Conservation (phyloP, 352 stramenopile species). For the Globisporangium solare region DNA sequence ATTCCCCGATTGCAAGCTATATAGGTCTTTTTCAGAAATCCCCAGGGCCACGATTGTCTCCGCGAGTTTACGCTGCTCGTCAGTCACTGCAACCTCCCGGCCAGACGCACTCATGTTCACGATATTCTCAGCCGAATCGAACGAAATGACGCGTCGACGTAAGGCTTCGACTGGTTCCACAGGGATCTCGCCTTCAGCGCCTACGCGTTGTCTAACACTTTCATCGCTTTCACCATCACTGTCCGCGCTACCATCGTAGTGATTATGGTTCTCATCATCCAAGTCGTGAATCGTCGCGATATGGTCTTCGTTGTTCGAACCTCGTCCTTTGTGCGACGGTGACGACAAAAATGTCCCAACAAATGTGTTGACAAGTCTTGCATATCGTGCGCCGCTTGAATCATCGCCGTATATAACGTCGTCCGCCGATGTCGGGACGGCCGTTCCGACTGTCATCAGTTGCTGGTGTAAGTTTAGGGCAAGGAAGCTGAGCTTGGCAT, state of each 20-base stretch:
- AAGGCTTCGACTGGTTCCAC: slow-evolving; percentile 58
- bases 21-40: slow-evolving; percentile 43
- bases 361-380: slow-evolving; percentile 54
- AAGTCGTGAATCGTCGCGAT: slow-evolving; percentile 15
- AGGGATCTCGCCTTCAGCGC: slow-evolving; percentile 18
- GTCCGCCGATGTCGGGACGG: slow-evolving; percentile 51
- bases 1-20: slow-evolving; percentile 24
- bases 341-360: slow-evolving; percentile 40
- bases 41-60: slow-evolving; percentile 74
- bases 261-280: slow-evolving; percentile 15
- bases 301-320: slow-evolving; percentile 7
- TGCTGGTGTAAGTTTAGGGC: slow-evolving; percentile 85
- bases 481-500: slow-evolving; percentile 69
- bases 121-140: slow-evolving; percentile 73
- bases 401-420: slow-evolving; percentile 43
- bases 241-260: slow-evolving; percentile 14
- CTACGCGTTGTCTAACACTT: slow-evolving; percentile 20
- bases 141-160: slow-evolving; percentile 64
- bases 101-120: slow-evolving; percentile 50
- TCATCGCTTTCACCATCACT: slow-evolving; percentile 21
- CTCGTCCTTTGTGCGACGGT: slow-evolving; percentile 13
- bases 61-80: slow-evolving; percentile 60
- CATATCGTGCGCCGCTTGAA: slow-evolving; percentile 33
- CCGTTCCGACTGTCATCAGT: slow-evolving; percentile 70
- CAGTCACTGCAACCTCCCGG: slow-evolving; percentile 29